Conservation (phyloP, 495 filamentous ascomycete genomes). For the Trichoderma gamsii region DNA sequence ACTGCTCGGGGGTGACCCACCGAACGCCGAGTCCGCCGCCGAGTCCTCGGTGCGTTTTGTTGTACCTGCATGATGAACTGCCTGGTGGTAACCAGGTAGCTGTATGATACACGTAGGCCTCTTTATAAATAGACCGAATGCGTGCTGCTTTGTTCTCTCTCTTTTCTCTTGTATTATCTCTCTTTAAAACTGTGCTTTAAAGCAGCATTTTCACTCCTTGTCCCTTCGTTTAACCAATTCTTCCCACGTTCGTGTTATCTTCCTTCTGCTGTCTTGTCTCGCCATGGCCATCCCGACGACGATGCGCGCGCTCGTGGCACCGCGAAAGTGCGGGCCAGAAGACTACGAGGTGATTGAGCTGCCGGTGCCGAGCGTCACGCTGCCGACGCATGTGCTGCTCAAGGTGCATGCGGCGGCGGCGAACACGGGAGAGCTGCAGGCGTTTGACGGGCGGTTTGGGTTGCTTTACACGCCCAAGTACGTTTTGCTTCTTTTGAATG, state of each 20-base stretch:
- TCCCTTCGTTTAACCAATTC: no score
- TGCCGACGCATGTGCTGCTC: conserved; percentile 44
- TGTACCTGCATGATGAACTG: no score
- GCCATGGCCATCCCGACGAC: conserved; percentile 17
- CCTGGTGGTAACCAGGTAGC: no score
- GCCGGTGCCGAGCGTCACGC: conserved; percentile 35
- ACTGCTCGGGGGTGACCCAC: not conserved
- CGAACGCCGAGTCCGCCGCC: conserved; percentile 8
- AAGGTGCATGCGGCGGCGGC: conserved; percentile 45
- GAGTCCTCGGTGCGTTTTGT: not conserved
- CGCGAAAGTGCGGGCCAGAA: conserved; percentile 36
- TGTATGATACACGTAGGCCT: no score
- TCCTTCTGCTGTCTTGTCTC: not conserved
- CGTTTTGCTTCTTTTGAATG: not conserved
- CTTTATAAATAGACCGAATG: no score
- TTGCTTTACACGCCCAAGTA: conserved; percentile 21
- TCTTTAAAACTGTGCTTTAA: no score
- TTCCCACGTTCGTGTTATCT: no score
- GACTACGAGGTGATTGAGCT: conserved; percentile 40
- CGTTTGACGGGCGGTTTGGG: conserved; percentile 19
- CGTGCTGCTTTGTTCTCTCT: no score
- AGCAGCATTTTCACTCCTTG: no score
- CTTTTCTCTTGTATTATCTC: no score
- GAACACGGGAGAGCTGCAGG: conserved; percentile 46
- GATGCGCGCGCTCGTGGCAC: conserved; percentile 45